Conservation (phyloP, 495 filamentous ascomycete genomes). For the Aspergillus incahuasiensis region DNA sequence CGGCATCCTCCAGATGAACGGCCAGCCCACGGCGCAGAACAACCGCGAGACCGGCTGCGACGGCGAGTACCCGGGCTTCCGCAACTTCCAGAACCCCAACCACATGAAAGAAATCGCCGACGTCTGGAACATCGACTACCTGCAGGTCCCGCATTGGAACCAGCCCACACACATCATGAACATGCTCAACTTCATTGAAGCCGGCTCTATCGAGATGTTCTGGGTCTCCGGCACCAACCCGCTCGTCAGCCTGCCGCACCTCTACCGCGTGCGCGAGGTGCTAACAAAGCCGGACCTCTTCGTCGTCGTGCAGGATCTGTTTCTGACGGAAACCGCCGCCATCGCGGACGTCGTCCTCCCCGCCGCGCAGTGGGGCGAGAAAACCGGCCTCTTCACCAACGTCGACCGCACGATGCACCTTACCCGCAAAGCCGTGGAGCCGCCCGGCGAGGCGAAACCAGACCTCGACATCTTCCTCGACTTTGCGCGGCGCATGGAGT, state of each 20-base stretch:
- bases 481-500: conserved; percentile 19
- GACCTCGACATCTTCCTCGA: conserved; percentile 21
- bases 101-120: conserved; percentile 7
- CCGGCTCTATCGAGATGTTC: conserved; percentile 5
- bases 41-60: conserved; percentile 7
- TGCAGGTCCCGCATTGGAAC: conserved; percentile 3
- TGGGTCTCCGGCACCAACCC: conserved; percentile 6
- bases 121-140: conserved; percentile 5
- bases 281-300: conserved; percentile 1
- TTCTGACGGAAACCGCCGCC: conserved; percentile 3
- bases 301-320: conserved; percentile 1
- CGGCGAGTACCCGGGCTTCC: conserved; percentile 7
- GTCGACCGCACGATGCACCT: conserved; percentile 23
- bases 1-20: conserved; percentile 7
- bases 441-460: conserved; percentile 11
- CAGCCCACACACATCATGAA: conserved; percentile 4
- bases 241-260: conserved; percentile 8
- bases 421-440: conserved; percentile 18
- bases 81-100: conserved; percentile 2
- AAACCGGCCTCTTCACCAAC: conserved; percentile 24
- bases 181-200: conserved; percentile 5
- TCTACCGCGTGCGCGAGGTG: background rate
- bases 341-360: conserved; percentile 18
- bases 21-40: conserved; percentile 8
- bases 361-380: conserved; percentile 20